These are phyloP conservation scores for Rhodotorula glutinis DNA, from an alignment of 1,284 basidiomycete genomes.

Conservation along the genomic window DNA sequence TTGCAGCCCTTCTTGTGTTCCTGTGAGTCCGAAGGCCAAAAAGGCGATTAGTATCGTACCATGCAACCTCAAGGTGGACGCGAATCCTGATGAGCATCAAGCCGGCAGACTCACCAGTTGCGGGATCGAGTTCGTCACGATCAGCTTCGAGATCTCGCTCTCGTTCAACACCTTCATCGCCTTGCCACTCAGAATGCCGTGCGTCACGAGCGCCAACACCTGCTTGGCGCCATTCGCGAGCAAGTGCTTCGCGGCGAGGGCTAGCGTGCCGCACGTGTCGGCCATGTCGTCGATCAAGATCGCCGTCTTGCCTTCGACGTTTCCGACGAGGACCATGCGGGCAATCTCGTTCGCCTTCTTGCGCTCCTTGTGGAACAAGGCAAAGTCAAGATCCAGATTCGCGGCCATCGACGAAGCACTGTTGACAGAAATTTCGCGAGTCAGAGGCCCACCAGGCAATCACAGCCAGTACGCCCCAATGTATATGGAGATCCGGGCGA, in stretches of 20 bases:
- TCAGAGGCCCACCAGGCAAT: too few species aligned
- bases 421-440: slow-evolving; percentile 7
- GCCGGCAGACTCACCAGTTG: slow-evolving; percentile 55
- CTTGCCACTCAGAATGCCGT: slow-evolving; percentile 90
- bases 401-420: slow-evolving; percentile 98
- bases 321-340: slow-evolving; percentile 96
- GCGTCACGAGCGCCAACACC: slow-evolving; percentile 92
- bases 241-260: slow-evolving; percentile 84
- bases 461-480: too few species aligned
- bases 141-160: slow-evolving; percentile 76
- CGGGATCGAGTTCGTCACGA: slow-evolving; percentile 98
- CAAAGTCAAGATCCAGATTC: slow-evolving; percentile 94
- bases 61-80: too few species aligned
- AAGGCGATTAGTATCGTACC: too few species aligned
- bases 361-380: slow-evolving; percentile 98
- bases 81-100: too few species aligned
- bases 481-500: too few species aligned
- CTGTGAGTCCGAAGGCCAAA: neutral
- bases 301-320: slow-evolving; percentile 87
- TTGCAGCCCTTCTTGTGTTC: slow-evolving; percentile 67
- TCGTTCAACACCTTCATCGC: slow-evolving; percentile 46
- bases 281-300: slow-evolving; percentile 99
- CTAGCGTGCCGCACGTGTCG: slow-evolving; percentile 97
- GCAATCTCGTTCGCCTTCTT: slow-evolving; percentile 99
- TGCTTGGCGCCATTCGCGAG: slow-evolving; percentile 82